These are phyloP conservation scores for Lepiota venenata DNA, from an alignment of 768 basidiomycete genomes.

Conservation along the genomic window DNA sequence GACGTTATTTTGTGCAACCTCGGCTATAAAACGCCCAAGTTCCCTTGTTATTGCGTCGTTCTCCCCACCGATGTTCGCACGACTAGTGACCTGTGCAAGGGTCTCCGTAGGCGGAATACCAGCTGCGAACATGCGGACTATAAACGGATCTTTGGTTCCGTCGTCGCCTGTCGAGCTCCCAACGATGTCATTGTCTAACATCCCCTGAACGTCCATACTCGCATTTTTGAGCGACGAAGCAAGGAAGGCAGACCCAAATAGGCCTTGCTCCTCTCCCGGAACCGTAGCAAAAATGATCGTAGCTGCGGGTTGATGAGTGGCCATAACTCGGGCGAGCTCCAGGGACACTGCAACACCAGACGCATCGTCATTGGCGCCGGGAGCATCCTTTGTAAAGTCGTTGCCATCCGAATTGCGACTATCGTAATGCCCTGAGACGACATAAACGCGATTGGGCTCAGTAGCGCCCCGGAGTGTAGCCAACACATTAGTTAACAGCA, in stretches of 20 bases:
- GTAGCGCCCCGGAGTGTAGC: conserved; percentile 45
- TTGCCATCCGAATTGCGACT: conserved; percentile 35
- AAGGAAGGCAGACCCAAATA: conserved; percentile 46
- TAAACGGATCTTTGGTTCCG: conserved; percentile 40
- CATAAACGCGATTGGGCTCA: conserved; percentile 48
- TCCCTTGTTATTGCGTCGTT: conserved; percentile 52
- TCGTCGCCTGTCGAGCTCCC: conserved; percentile 49
- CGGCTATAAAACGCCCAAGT: conserved; percentile 48
- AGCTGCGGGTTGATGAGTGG: conserved; percentile 40
- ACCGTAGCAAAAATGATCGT: conserved; percentile 53
- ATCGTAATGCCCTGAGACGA: conserved; percentile 56
- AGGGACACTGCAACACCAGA: conserved; percentile 54
- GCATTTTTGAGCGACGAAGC: conserved; percentile 38
- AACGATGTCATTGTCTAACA: conserved; percentile 58
- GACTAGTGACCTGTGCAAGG: conserved; percentile 27
- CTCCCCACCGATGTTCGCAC: conserved; percentile 45
- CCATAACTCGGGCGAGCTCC: conserved; percentile 50
- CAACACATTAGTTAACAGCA: conserved; percentile 34
- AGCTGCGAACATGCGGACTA: conserved; percentile 49
- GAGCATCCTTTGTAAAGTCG: conserved; percentile 42
- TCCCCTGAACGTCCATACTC: conserved; percentile 50
- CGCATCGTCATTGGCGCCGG: conserved; percentile 52
- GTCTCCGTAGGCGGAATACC: conserved; percentile 47
- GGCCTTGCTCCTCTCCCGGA: conserved; percentile 50
- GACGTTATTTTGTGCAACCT: conserved; percentile 44